Percentiles rank a stretch among this genome's conserved stretches.
Evolutionary conservation across 257 asterid genomes (phyloP).

Genomic region (Penstemon davidsonii): DNA sequence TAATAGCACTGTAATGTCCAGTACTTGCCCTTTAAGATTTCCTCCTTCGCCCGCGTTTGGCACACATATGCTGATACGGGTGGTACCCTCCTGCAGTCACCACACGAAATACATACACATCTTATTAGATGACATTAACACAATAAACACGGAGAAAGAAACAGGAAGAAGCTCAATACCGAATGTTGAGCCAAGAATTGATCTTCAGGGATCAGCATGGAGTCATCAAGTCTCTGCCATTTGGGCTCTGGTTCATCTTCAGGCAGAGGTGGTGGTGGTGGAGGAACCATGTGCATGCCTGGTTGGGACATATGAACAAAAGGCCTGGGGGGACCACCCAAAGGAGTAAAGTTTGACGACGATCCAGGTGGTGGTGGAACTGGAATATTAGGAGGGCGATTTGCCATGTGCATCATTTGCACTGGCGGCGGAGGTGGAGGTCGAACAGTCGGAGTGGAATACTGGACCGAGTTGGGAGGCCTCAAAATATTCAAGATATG

Average conservation of each 20-base stretch:
- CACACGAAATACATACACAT: constrained; percentile 10
- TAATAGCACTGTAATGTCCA: constrained; percentile 69
- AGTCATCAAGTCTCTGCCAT: constrained; percentile 82
- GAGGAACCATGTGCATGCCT: constrained; percentile 68
- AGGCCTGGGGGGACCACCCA: constrained; percentile 53
- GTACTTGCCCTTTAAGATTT: constrained; percentile 75
- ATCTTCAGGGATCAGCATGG: constrained; percentile 78
- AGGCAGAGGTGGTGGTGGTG: constrained; percentile 57
- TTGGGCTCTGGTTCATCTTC: constrained; percentile 95
- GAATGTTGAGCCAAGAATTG: constrained; percentile 71
- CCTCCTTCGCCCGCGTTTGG: constrained; percentile 77
- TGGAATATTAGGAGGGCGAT: constrained; percentile 51
- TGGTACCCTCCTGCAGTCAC: constrained; percentile 65
- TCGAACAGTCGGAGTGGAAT: constrained; percentile 52
- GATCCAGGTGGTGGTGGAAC: constrained; percentile 69
- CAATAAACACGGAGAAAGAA: not conserved
- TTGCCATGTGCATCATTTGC: constrained; percentile 61
- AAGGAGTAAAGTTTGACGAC: constrained; percentile 65
- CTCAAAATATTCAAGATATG: constrained; percentile 72
- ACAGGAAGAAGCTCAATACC: constrained; percentile 38
- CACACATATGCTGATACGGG: constrained; percentile 60
- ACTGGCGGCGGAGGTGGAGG: constrained; percentile 74
- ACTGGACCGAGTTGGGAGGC: constrained; percentile 57
- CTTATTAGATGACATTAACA: constrained; percentile 5
- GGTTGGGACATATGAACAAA: constrained; percentile 64